Evolutionary conservation across 805 yeast genomes (phyloP).

Genomic region (Candida adriatica): DNA sequence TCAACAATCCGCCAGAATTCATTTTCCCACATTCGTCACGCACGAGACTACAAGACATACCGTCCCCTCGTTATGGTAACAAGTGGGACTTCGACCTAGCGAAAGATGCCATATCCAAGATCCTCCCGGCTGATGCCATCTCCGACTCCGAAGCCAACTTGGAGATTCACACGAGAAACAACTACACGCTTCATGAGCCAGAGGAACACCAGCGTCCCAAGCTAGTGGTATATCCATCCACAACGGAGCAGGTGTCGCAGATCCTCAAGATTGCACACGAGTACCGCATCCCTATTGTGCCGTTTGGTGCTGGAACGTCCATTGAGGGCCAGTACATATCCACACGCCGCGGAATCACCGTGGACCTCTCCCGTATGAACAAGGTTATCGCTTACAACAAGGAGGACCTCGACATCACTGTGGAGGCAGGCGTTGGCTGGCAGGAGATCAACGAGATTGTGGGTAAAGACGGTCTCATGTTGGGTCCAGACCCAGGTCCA

Average conservation of each 20-base stretch:
- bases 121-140: constrained; percentile 29
- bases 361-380: constrained; percentile 56
- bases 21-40: constrained; percentile 24
- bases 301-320: constrained; percentile 59
- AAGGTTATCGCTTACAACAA: constrained; percentile 47
- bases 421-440: constrained; percentile 79
- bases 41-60: constrained; percentile 17
- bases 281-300: constrained; percentile 51
- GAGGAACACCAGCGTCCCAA: constrained; percentile 31
- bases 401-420: constrained; percentile 62
- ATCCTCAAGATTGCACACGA: constrained; percentile 49
- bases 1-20: constrained; percentile 21
- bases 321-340: constrained; percentile 63
- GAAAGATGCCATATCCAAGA: constrained; percentile 22
- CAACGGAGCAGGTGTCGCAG: constrained; percentile 50
- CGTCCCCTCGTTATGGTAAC: constrained; percentile 22
- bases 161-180: constrained; percentile 40
- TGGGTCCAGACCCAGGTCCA: constrained; percentile 77
- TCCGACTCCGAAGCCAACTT: constrained; percentile 26
- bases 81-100: constrained; percentile 23
- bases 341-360: constrained; percentile 50
- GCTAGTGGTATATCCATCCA: constrained; percentile 43
- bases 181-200: constrained; percentile 43
- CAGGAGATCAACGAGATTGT: constrained; percentile 52
- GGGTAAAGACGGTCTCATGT: constrained; percentile 41